phyloP scores from a whole-genome alignment of 2,329 filamentous ascomycete genomes.

The Fusarium agapanthi region DNA sequence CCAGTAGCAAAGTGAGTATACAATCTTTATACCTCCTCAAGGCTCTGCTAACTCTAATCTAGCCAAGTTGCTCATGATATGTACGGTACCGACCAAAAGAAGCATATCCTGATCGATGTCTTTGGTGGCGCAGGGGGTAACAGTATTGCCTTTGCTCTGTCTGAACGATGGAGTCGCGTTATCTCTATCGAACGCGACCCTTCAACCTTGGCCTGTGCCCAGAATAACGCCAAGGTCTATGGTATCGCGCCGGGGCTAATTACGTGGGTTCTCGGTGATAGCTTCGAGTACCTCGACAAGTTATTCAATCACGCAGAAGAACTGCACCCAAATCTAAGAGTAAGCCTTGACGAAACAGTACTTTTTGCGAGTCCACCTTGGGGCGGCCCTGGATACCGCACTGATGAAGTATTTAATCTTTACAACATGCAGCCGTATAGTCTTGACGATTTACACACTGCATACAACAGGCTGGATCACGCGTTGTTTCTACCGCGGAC shows the following conservation, averaged over 20 bases:
- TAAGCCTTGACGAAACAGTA: constrained; percentile 54
- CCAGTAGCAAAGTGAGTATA: constrained; percentile 78
- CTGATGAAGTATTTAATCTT: constrained; percentile 80
- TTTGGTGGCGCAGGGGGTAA: constrained; percentile 96
- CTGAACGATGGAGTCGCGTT: constrained; percentile 80
- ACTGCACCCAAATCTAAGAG: constrained; percentile 51
- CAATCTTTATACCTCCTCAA: background rate
- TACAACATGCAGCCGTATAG: constrained; percentile 89
- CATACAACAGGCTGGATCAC: constrained; percentile 67
- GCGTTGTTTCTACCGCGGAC: constrained; percentile 88
- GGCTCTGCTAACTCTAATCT: background rate
- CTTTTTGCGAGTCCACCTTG: constrained; percentile 69
- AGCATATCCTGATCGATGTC: constrained; percentile 80
- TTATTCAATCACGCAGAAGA: constrained; percentile 48
- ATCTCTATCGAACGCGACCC: constrained; percentile 90
- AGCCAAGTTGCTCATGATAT: constrained; percentile 82
- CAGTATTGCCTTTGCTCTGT: constrained; percentile 90
- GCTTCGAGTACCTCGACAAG: constrained; percentile 75
- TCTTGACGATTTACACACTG: constrained; percentile 67
- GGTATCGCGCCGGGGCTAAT: constrained; percentile 77
- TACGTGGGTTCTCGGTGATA: constrained; percentile 87
- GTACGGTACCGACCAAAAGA: constrained; percentile 60
- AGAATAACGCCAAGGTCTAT: constrained; percentile 89
- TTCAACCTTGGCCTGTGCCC: constrained; percentile 84
- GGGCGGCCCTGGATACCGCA: constrained; percentile 66